Evolutionary conservation across 2,329 filamentous ascomycete genomes (phyloP).

Genomic region (Monosporascus sp.): DNA sequence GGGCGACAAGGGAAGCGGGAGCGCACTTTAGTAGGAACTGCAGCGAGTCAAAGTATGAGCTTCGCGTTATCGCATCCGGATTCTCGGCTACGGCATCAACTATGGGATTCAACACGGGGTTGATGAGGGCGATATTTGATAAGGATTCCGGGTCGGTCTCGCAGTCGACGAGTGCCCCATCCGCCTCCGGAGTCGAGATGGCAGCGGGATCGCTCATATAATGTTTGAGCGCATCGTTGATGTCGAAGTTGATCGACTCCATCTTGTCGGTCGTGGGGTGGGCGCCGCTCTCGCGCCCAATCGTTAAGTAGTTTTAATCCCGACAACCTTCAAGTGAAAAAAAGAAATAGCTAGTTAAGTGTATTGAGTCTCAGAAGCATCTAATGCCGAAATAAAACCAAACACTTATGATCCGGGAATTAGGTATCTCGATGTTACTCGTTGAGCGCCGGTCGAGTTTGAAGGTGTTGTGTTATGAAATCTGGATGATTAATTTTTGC

Average conservation of each 20-base stretch:
- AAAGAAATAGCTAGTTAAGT: not conserved
- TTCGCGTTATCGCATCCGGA: constrained; percentile 78
- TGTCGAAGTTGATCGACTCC: constrained; percentile 82
- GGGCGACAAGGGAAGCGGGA: constrained; percentile 42
- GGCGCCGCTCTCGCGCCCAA: constrained; percentile 13
- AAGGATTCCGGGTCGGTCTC: constrained; percentile 86
- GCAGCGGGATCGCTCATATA: constrained; percentile 90
- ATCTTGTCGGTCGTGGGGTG: constrained; percentile 31
- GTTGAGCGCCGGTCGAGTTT: too few species aligned
- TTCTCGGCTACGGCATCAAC: constrained; percentile 89
- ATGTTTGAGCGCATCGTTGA: constrained; percentile 92
- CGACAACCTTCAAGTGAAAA: not conserved
- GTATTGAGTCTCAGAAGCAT: too few species aligned
- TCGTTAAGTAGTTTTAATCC: not conserved
- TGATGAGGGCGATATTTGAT: constrained; percentile 66
- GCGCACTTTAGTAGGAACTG: constrained; percentile 96
- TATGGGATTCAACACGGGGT: constrained; percentile 83
- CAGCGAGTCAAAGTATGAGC: constrained; percentile 80
- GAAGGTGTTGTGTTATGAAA: too few species aligned
- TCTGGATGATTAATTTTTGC: too few species aligned
- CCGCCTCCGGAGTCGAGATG: constrained; percentile 81
- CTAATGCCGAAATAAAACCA: too few species aligned
- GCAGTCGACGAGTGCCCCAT: constrained; percentile 78
- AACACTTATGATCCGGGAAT: too few species aligned
- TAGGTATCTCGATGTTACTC: too few species aligned